Base-by-base conservation (phyloP, 1,284 basidiomycete species). In the Peniophora sp. region DNA sequence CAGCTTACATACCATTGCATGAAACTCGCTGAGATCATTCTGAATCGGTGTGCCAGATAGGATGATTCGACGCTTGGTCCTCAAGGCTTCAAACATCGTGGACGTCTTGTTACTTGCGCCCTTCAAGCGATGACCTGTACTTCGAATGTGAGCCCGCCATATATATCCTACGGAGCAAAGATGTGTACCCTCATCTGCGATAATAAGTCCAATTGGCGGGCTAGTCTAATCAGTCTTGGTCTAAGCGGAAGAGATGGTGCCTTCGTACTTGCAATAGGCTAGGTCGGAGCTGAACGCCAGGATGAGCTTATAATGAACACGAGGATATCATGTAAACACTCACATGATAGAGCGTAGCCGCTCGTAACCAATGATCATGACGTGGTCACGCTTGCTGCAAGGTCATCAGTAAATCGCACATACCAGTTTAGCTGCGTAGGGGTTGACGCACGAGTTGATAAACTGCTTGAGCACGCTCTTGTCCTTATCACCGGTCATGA, bases 31-130 rank as follows among this genome's bases (percentile, higher is more conserved):
- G 17, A 99, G 72, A 64, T 98, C 92, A 65, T 99, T 99, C 67
- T 99, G 92, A 45, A 99, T 92, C 0, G 97, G 97, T 2, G 97
- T 99, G 17, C 97, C 97, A 0, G 95, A 96, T 2, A 99, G 73
- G 49, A 99, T 96, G 53, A 94, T 78, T 43, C 92, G 74, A 22
- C 90, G 74, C 3, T 76, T 76, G 1, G 90, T 92, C 50, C 72
- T 73, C 36, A 99, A 71, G 14, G 79, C 77, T 55, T 90, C 84
- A 62, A 98, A 96, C 81, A 93, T 91, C 49, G 78, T 79, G 1
- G 89, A 89, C 0, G 94, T 97, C 71, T 98, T 97, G 61, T 90
- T 94, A 55, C 83, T 86, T 3, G 90, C 85, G 14, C 93, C 94
- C 63, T 98, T 99, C 35, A 99, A 75, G 23, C 96, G 79, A 66